Conservation (phyloP, 441 rosid genomes). For the Francoa sonchifolia region DNA sequence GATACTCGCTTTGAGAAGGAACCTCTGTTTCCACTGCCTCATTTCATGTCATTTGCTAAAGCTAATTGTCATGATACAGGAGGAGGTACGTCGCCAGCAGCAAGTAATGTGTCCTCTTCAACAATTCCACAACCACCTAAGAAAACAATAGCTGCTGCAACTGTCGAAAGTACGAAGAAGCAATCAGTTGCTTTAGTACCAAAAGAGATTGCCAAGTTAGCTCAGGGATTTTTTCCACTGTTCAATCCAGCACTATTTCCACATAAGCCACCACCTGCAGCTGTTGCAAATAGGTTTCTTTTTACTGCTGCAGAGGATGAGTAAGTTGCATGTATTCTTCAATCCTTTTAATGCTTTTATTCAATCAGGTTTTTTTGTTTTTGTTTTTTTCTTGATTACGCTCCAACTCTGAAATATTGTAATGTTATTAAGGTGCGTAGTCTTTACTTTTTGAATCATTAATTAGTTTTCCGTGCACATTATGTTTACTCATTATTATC, state of each 20-base stretch:
- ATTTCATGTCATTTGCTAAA: conserved; percentile 21
- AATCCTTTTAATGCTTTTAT: background rate
- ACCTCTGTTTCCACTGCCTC: conserved; percentile 59
- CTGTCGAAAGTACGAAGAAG: conserved; percentile 77
- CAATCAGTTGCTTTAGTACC: conserved; percentile 87
- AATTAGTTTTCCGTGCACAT: no score
- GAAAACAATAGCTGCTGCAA: conserved; percentile 78
- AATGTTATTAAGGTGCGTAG: no score
- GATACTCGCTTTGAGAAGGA: conserved; percentile 46
- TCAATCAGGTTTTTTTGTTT: background rate
- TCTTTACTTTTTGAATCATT: no score
- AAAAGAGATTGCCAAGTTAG: conserved; percentile 69
- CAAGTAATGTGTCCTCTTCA: conserved; percentile 20
- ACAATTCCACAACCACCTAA: conserved; percentile 43
- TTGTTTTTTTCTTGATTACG: no score
- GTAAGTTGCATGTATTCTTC: conserved; percentile 32
- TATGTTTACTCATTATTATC: no score
- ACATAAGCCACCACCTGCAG: conserved; percentile 74
- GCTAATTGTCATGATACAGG: conserved; percentile 27
- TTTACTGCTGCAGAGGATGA: conserved; percentile 96
- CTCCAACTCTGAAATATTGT: no score
- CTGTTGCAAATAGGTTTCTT: conserved; percentile 74
- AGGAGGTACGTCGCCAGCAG: conserved; percentile 19
- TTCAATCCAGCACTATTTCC: conserved; percentile 74
- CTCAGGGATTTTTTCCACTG: conserved; percentile 45